Conservation (phyloP, 495 filamentous ascomycete genomes). For the Penicillium paradoxum region DNA sequence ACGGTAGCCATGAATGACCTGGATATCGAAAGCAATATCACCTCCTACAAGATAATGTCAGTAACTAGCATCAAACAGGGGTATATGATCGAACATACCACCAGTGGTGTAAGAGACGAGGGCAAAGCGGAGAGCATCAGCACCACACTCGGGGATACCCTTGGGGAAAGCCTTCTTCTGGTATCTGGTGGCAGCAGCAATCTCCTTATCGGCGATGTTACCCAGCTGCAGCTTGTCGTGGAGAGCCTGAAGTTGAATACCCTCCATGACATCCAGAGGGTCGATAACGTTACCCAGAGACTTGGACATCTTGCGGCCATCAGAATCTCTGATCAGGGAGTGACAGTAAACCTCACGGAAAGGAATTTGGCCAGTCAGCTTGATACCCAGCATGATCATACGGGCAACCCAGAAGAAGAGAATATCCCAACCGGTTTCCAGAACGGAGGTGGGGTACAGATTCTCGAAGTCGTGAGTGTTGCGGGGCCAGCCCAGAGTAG, state of each 20-base stretch:
- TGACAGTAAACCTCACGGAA: conserved; percentile 81
- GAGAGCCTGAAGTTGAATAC: conserved; percentile 61
- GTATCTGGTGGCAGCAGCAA: conserved; percentile 67
- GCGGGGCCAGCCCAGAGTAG: conserved; percentile 75
- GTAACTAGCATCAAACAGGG: not conserved
- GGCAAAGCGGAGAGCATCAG: conserved; percentile 78
- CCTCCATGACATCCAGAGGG: conserved; percentile 73
- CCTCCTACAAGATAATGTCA: conserved; percentile 42
- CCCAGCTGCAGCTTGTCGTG: conserved; percentile 65
- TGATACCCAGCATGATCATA: conserved; percentile 78
- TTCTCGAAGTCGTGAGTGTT: conserved; percentile 61
- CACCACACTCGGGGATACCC: conserved; percentile 83
- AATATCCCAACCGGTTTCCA: conserved; percentile 86
- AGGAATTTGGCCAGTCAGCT: conserved; percentile 70
- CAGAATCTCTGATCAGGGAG: conserved; percentile 67
- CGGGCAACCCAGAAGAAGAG: conserved; percentile 80
- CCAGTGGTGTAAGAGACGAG: conserved; percentile 83
- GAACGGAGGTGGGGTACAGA: conserved; percentile 66
- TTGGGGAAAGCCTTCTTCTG: conserved; percentile 74
- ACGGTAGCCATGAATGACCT: conserved; percentile 78
- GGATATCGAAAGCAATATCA: conserved; percentile 80
- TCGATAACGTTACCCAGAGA: conserved; percentile 80
- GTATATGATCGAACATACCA: conserved; percentile 42
- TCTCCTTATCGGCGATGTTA: conserved; percentile 71
- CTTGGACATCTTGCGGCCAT: conserved; percentile 82